Evolutionary conservation across 768 basidiomycete species (phyloP), one percentile per base, ranked within the genome.

Genomic region (Epithele typhae): DNA sequence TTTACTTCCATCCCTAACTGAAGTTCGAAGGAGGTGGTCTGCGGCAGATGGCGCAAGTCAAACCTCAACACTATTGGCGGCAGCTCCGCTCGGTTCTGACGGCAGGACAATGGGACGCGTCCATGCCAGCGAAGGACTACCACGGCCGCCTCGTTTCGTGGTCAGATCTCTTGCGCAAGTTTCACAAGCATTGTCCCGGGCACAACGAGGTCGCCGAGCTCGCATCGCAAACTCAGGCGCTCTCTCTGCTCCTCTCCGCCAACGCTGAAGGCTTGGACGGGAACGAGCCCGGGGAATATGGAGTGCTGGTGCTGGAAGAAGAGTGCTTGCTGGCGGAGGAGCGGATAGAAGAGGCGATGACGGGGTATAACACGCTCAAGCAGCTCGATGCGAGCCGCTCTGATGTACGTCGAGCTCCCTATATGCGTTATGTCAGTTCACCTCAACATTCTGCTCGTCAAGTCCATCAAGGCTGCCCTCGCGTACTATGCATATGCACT

Each of bases 401-500:
- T 27, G 79, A 86, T 61, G 84, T 84, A 65, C 62, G 82, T 77
- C 14, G 19, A 48, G 51, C 32, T 43, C 33, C 35, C 42, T 39
- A 37, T 37, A 21, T 30, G 21, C 37, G 9, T 55, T 30, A 19
- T 34, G 39, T 23, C 44, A 34, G 19, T 24, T 27, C 39, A 45
- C 44, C 27, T 55, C 32, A 53, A 25, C 40, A 3, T 10, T 19
- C 17, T 9, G 21, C 18, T 18, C 38, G n/a, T 40, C 23, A 55
- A 92, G 89, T 81, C 82, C 10, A 70, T 87, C 14, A 69, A 76
- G 52, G 72, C 89, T 47, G 74, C 79, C 0, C 68, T 89, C 40
- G 89, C 88, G 2, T 91, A 90, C 64, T 86, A 87, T 58, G 81
- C 83, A 3, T 91, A 88, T 63, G 88, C 91, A 0, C 64, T 91